Evolutionary conservation across 2,329 filamentous ascomycete species (phyloP).

Genomic region (Trichoderma endophyticum): DNA sequence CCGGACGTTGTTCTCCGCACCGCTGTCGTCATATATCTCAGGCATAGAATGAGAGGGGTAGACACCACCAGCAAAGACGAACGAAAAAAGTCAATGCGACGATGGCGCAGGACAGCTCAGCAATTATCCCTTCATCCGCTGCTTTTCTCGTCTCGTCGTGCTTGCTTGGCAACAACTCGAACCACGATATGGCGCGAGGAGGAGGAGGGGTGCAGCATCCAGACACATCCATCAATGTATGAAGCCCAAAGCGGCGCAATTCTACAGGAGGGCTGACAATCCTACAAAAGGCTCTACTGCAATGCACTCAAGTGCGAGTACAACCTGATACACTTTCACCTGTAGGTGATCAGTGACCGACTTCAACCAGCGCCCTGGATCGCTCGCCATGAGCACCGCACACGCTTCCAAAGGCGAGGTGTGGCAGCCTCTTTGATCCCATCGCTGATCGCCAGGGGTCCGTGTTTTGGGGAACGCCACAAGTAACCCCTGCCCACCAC

Average conservation of each 20-base stretch:
- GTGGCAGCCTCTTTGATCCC: conserved; percentile 10
- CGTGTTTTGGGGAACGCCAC: neutral
- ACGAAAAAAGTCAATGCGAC: neutral
- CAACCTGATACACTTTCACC: neutral
- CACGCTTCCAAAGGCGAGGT: neutral
- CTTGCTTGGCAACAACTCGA: neutral
- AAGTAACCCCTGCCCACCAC: conserved; percentile 17
- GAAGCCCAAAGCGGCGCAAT: neutral
- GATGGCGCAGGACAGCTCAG: neutral
- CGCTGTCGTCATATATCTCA: conserved; percentile 9
- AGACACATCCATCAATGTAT: neutral
- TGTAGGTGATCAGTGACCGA: neutral
- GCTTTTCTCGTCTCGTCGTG: neutral
- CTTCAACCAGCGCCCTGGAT: conserved; percentile 5
- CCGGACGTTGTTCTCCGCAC: conserved; percentile 8
- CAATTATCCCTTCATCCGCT: neutral
- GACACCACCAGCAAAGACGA: neutral
- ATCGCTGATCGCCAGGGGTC: conserved; percentile 20
- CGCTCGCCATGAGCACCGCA: neutral
- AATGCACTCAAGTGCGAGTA: neutral
- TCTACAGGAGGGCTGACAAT: neutral
- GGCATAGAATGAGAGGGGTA: neutral
- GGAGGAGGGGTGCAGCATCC: neutral
- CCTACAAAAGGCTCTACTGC: neutral
- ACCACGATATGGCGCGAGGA: neutral